Base-by-base conservation (phyloP, 768 basidiomycete genomes). In the Astraeus odoratus region DNA sequence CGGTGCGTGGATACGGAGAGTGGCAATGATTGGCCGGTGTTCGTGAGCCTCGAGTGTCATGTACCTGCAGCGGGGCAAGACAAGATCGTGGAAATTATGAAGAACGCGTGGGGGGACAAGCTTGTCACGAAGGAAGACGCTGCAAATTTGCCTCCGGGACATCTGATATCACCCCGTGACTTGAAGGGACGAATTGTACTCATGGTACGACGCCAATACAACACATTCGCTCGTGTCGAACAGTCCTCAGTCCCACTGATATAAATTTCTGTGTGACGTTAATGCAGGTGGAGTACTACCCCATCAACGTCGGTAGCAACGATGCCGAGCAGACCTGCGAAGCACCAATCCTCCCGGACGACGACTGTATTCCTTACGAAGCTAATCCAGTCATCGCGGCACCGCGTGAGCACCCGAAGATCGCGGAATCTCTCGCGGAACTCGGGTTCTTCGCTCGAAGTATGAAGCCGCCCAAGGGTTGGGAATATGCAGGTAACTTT, bases 41-140 rank as follows among this genome's bases (percentile, higher is more conserved):
- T 81, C 46, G 71, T 83, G 39, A 76, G 74, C 30, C 66, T 83
- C 4, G 81, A 83, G 55, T 81, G 79, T 51, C 81, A 83, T 48
- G 79, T 82, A 20, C 69, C 67, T 15, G 57, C 69, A 1, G 63
- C 64, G 22, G 69, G 68, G 0, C 81, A 83, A 55, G 57, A 61
- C 16, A 72, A 79, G 51, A 59, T 83, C n/a, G 76, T 82, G 8
- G 55, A 58, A 22, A 66, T 76, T 35, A 72, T 82, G 69, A 60
- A 65, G 44, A 69, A 67, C 4, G 65, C 66, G 2, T 79, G 78
- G 74, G 77, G 77, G 0, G 62, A 69, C 13, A 76, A 72, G 54
- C 57, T 82, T 3, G 74, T 81, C 2, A 57, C 68, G 34, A 56
- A 60, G 18, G 57, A 55, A 48, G 33, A 23, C 35, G 18, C 26